Evolutionary conservation across 1,139 yeast genomes (phyloP), one percentile per base, ranked within the genome.

Genomic region (Dujonia santamariae): DNA sequence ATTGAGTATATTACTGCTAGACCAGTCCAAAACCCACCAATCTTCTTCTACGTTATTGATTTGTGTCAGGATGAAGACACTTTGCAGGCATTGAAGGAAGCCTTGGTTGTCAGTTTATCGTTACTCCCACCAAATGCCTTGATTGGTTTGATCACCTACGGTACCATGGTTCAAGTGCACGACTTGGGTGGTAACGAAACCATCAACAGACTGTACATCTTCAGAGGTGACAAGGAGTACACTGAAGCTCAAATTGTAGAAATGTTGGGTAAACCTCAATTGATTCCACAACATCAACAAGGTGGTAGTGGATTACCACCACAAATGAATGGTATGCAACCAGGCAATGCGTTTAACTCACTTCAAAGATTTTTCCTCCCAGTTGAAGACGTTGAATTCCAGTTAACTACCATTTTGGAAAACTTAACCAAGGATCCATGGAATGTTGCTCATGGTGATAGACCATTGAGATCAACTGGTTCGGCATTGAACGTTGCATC

Each of bases 51-150:
- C 56, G 94, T 88, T 23, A 81, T 92, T 47, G 99, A 92, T 59
- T 70, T 90, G 44, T 92, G 98, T 56, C 96, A 94, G 59, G 97
- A 94, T 53, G 87, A 80, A 38, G 98, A 92, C 51, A 92, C 88
- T 59, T 72, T 92, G 54, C 79, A 82, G 56, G 92, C 97, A 8
- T 73, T 92, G 59, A 87, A 87, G 58, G 96, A 88, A 48, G 77
- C 95, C 21, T 72, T 92, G 51, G 78, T 88, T 38, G 80, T 87
- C 39, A 80, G 95, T 11, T 72, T 94, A 48, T 76, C 87, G 37
- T 67, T 86, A 48, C 76, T 92, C 53, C 99, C 99, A 20, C 95
- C 96, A 30, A 88, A 92, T 53, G 94, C 97, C 2, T 72, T 90
- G 41, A 82, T 92, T 41, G 97, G 97, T 32, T 75, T 92, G 50